Percentiles rank a stretch among this genome's conserved stretches.
Evolutionary conservation across 2,329 filamentous ascomycete species (phyloP).

Genomic region (Gaeumannomyces tritici): DNA sequence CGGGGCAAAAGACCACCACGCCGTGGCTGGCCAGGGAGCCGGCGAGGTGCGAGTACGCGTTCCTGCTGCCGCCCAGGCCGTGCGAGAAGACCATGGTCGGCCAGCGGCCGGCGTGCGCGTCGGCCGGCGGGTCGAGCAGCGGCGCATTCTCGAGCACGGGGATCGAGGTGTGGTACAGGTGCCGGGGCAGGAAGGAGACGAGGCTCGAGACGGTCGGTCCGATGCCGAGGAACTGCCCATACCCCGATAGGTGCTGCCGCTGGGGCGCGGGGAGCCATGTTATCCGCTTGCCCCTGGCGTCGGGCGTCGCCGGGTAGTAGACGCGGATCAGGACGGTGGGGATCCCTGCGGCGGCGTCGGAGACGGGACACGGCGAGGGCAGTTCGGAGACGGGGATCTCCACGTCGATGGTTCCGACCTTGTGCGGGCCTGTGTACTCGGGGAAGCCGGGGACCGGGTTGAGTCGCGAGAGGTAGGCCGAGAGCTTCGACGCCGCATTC

Average conservation of each 20-base stretch:
- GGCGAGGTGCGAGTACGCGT: conserved; percentile 76
- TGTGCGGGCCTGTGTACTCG: conserved; percentile 65
- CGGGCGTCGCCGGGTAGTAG: conserved; percentile 62
- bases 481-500: conserved; percentile 22
- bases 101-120: conserved; percentile 48
- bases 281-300: conserved; percentile 47
- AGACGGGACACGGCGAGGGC: conserved; percentile 40
- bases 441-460: conserved; percentile 66
- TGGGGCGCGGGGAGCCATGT: conserved; percentile 75
- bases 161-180: conserved; percentile 64
- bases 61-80: conserved; percentile 70
- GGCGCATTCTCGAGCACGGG: conserved; percentile 64
- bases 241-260: conserved; percentile 62
- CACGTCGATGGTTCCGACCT: conserved; percentile 70
- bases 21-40: conserved; percentile 75
- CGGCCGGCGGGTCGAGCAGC: conserved; percentile 35
- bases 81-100: conserved; percentile 82
- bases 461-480: conserved; percentile 41
- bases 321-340: conserved; percentile 71
- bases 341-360: conserved; percentile 46
- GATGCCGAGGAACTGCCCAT: conserved; percentile 66
- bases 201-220: conserved; percentile 46
- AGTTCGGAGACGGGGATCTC: conserved; percentile 63
- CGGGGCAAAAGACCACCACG: conserved; percentile 69
- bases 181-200: conserved; percentile 56